phyloP scores from a whole-genome alignment of 139 green algal species.

The Coelastrella sp. region DNA sequence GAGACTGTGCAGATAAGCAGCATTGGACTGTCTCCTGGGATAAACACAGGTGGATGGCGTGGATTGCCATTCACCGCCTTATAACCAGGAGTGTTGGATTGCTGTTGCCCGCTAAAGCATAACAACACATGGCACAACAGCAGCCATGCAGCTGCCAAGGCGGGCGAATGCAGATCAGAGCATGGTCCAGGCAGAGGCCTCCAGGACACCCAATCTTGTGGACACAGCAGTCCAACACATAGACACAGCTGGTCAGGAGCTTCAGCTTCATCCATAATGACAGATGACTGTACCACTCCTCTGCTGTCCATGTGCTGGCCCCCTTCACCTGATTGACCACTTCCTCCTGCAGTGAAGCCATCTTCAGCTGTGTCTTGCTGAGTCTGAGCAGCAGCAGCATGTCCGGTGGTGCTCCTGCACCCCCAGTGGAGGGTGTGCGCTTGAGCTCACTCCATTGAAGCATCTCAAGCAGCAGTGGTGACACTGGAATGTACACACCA shows the following conservation, averaged over 20 bases:
- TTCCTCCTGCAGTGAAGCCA: slow-evolving; percentile 83
- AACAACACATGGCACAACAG: not conserved
- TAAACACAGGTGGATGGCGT: not conserved
- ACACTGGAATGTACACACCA: slow-evolving; percentile 82
- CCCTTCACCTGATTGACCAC: slow-evolving; percentile 73
- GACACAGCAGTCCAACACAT: not conserved
- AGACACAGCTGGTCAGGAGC: too few relatives aligned
- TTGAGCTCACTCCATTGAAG: slow-evolving; percentile 79
- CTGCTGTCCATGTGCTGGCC: not conserved
- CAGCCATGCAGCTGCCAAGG: not conserved
- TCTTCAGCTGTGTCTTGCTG: slow-evolving; percentile 65
- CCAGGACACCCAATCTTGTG: not conserved
- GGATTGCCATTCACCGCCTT: not conserved
- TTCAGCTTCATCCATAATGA: not conserved
- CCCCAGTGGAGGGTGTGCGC: slow-evolving; percentile 39
- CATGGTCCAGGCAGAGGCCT: not conserved
- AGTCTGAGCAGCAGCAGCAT: slow-evolving; percentile 69
- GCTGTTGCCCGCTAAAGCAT: slow-evolving; percentile 12
- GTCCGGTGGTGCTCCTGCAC: slow-evolving; percentile 54
- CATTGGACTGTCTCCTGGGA: not conserved
- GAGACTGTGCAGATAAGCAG: too few relatives aligned
- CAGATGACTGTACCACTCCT: not conserved
- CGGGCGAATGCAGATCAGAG: not conserved
- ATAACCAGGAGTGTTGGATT: not conserved
- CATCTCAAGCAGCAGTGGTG: slow-evolving; percentile 88